Percentiles rank a stretch among this genome's conserved stretches.
phyloP scores from a whole-genome alignment of 495 filamentous ascomycete genomes.

The Xylona heveae region DNA sequence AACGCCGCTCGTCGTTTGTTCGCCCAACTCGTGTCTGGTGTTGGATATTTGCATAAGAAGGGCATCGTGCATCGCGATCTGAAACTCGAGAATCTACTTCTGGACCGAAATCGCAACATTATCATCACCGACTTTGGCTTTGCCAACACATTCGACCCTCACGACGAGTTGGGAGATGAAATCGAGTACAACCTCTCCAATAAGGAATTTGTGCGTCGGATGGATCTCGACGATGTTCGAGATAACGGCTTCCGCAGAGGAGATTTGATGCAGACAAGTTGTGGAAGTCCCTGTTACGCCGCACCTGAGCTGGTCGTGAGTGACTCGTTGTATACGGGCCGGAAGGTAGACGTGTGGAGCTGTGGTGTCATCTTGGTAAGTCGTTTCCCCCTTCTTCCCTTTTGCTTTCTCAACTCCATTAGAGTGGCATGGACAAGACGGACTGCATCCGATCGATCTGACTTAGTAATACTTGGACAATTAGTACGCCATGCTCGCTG shows the following conservation, averaged over 20 bases:
- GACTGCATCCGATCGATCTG: conserved; percentile 1
- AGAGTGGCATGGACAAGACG: too few species aligned
- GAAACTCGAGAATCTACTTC: conserved; percentile 88
- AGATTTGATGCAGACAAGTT: conserved; percentile 66
- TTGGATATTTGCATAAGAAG: conserved; percentile 97
- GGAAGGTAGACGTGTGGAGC: conserved; percentile 98
- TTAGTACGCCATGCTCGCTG: conserved; percentile 96
- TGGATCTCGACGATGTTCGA: conserved; percentile 44
- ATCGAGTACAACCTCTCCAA: conserved; percentile 68
- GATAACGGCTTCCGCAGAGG: conserved; percentile 37
- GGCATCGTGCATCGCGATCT: conserved; percentile 96
- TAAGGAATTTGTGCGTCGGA: conserved; percentile 61
- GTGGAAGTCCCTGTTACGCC: conserved; percentile 81
- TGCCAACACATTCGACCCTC: conserved; percentile 86
- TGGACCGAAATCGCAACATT: conserved; percentile 94
- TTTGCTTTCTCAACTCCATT: neutral
- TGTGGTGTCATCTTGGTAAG: conserved; percentile 96
- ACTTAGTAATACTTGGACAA: conserved; percentile 4
- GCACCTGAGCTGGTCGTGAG: conserved; percentile 95
- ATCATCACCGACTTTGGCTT: conserved; percentile 99
- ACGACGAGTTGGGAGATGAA: conserved; percentile 73
- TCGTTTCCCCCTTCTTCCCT: conserved; percentile 6
- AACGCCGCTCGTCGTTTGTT: conserved; percentile 76
- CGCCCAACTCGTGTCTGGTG: conserved; percentile 87
- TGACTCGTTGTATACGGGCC: conserved; percentile 89